Evolutionary conservation across 208 protist species (phyloP), one percentile per base, ranked within the genome.

Genomic region (Trypanosoma caninum): DNA sequence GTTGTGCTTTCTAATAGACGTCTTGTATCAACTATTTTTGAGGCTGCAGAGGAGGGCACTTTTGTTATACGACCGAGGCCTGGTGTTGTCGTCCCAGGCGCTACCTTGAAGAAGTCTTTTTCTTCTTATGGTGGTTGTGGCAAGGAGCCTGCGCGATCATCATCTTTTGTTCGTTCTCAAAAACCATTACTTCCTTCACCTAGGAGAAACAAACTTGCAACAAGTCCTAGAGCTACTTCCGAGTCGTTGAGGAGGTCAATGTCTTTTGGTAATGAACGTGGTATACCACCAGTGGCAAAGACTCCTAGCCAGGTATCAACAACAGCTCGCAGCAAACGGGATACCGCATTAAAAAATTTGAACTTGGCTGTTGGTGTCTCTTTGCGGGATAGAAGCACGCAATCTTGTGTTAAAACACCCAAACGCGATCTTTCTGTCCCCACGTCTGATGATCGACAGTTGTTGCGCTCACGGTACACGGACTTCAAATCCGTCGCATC

Each of bases 141-240:
- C 8, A n/a, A 11, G 30, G n/a, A 22, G n/a, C 27, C 23, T 13
- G 28, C 31, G 46, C 33, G 20, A 23, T 30, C 13, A 28, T 23
- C 58, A 37, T 46, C 46, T 25, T 8, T 16, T 14, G 35, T 4
- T 5, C 44, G 23, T 22, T 13, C 20, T 1, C 53, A 31, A 18
- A 25, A 9, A 3, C 46, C 42, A 20, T 35, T 46, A 42, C 58
- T 42, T 66, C 42, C 41, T 16, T 56, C 58, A 64, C 35, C 53
- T 57, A 47, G 46, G 56, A 27, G 2, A 22, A 34, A 55, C 18
- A 44, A 16, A 40, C 78, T 89, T 77, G 84, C 79, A 56, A 92
- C 78, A 50, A 72, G 79, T 48, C 72, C 82, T 3, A 59, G 64
- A 48, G 73, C 84, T 13, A 50, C 38, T 35, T 18, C 58, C 42